These are phyloP conservation scores for Xylariaceae sp. DNA, from an alignment of 2,329 filamentous ascomycete genomes.

Conservation along the genomic window DNA sequence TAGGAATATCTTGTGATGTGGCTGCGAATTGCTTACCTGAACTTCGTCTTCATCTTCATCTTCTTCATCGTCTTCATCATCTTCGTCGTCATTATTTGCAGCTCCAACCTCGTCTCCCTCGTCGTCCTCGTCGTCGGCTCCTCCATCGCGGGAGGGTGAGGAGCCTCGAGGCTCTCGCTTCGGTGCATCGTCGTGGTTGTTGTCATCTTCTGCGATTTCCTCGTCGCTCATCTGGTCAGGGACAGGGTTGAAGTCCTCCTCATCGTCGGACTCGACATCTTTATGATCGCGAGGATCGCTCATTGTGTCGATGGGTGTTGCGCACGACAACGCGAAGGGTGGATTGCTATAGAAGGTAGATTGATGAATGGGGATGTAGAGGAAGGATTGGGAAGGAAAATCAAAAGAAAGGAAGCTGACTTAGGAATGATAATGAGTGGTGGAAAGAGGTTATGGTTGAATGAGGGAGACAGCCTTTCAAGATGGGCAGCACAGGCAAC, in stretches of 20 bases:
- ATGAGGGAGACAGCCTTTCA: not conserved
- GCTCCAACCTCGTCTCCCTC: constrained; percentile 43
- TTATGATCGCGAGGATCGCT: constrained; percentile 46
- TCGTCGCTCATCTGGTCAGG: constrained; percentile 71
- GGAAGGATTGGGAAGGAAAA: too few species aligned
- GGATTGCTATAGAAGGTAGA: too few species aligned
- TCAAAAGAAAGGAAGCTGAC: not conserved
- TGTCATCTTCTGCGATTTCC: constrained; percentile 44
- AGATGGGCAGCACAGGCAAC: not conserved
- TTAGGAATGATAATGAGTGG: not conserved
- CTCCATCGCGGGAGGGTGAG: constrained; percentile 26
- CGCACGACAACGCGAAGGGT: too few species aligned
- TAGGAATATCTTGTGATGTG: too few species aligned
- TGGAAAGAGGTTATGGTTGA: not conserved
- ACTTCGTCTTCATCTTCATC: constrained; percentile 63
- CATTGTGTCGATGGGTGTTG: constrained; percentile 33
- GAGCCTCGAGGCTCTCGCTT: constrained; percentile 14
- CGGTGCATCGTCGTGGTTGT: constrained; percentile 17
- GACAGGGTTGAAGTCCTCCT: constrained; percentile 84
- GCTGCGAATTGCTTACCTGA: constrained; percentile 44
- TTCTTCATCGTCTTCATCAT: constrained; percentile 60
- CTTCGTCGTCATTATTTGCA: constrained; percentile 43
- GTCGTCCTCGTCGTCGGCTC: constrained; percentile 44
- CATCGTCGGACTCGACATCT: constrained; percentile 61
- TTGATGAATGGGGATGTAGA: too few species aligned